Base-by-base conservation (phyloP, 164 flowering plant genomes). In the Saururus chinensis region DNA sequence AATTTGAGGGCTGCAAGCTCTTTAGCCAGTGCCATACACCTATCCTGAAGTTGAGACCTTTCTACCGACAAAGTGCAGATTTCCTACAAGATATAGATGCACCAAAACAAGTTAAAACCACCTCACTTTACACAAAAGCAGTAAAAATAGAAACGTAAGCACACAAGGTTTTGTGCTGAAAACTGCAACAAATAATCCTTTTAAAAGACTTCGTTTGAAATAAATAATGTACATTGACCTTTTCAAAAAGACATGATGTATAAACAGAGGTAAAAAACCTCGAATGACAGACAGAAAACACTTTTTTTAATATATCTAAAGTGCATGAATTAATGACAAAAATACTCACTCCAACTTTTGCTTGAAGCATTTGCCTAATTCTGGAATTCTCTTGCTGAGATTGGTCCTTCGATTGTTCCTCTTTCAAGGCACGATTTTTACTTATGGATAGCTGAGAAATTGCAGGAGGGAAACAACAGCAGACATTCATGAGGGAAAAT, bases 1-100 rank as follows among this genome's bases (percentile, higher is more conserved):
- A 91, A 68, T 78, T 91, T 91, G 20, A 90, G 70, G 60, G 95
- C 76, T 19, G 89, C 95, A 64, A 91, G 84, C 73, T 95, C 99
- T 78, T 90, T 93, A 60, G 90, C 96, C 68, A 93, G 67, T 3
- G 86, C 86, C 79, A 86, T 68, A 68, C 77, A 86, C 67, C 83
- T 86, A 59, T 86, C 85, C 68, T 87, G 84, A 67, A 83, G 66
- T 69, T 69, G 85, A 40, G 67, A 70, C 77, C 87, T 76, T 61
- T 85, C 88, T 40, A 68, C 53, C 19, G 75, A 65, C 19, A 83
- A 70, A 64, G 68, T 81, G 59, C 68, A 71, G 53, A 86, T 81
- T 57, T 85, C 97, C 98, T 93, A 67, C 17, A 59, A 58, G 22
- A 72, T 0, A n/a, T 53, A 17, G 56, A n/a, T 53, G 10, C 9